A percentile compares a stretch with the other conserved stretches of the same genome.
Evolutionary conservation across 345 rosid genomes (phyloP).

Genomic region (Moricandia arvensis): DNA sequence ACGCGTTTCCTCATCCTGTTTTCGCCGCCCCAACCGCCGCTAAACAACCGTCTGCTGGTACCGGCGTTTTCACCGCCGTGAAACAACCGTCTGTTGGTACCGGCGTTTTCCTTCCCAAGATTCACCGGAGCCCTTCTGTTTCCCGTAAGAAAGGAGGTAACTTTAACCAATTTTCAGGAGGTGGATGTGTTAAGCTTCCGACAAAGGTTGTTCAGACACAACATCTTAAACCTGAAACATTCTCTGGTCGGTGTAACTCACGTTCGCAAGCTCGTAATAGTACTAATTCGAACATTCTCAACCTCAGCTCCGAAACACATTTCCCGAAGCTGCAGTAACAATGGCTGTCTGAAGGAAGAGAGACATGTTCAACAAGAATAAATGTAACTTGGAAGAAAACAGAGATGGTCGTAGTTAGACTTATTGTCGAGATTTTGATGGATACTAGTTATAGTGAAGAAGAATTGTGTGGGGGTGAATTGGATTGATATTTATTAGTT

Average conservation of each 20-base stretch:
- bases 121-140: slow-evolving; percentile 42
- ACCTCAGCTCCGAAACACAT: background rate
- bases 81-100: slow-evolving; percentile 56
- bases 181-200: slow-evolving; percentile 40
- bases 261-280: slow-evolving; percentile 22
- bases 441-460: slow-evolving; percentile 29
- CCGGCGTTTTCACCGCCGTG: too few species aligned
- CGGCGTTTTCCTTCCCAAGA: slow-evolving; percentile 86
- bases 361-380: slow-evolving; percentile 62
- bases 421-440: slow-evolving; percentile 11
- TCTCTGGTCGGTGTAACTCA: slow-evolving; percentile 30
- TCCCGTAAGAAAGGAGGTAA: slow-evolving; percentile 63
- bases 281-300: slow-evolving; percentile 10
- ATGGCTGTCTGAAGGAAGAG: slow-evolving; percentile 47
- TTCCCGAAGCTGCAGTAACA: slow-evolving; percentile 29
- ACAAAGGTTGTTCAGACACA: slow-evolving; percentile 59
- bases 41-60: slow-evolving; percentile 34
- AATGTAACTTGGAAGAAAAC: slow-evolving; percentile 28
- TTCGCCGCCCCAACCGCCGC: slow-evolving; percentile 35
- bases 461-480: slow-evolving; percentile 7
- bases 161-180: slow-evolving; percentile 4
- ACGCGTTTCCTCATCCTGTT: slow-evolving; percentile 27
- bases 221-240: slow-evolving; percentile 41
- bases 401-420: background rate
- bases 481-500: background rate